Evolutionary conservation across 805 yeast genomes (phyloP).

Genomic region (Starmerella vaccinii): DNA sequence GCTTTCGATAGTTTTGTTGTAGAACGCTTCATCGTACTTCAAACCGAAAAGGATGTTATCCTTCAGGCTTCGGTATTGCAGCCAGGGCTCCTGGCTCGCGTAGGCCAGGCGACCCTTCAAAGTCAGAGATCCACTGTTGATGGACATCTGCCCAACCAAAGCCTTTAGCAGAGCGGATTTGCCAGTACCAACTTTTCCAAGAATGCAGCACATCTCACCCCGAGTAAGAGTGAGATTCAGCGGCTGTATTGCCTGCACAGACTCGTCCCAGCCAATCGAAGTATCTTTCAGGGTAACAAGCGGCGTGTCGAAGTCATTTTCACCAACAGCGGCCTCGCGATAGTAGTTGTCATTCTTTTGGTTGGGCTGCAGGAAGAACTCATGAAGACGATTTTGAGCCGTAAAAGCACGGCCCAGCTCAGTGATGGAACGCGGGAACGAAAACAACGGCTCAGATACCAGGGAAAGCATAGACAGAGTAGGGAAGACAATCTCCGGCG

Average conservation of each 20-base stretch:
- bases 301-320: conserved; percentile 35
- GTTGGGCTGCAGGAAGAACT: conserved; percentile 21
- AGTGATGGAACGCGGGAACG: conserved; percentile 19
- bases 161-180: conserved; percentile 75
- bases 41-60: conserved; percentile 75
- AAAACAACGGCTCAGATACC: conserved; percentile 31
- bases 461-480: conserved; percentile 52
- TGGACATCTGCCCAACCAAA: conserved; percentile 65
- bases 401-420: conserved; percentile 17
- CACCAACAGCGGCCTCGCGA: neutral
- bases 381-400: conserved; percentile 21
- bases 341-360: conserved; percentile 12
- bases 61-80: conserved; percentile 77
- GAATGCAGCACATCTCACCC: conserved; percentile 73
- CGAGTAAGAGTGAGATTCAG: conserved; percentile 55
- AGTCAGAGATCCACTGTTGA: conserved; percentile 54
- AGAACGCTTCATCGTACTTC: conserved; percentile 63
- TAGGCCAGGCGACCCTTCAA: conserved; percentile 68
- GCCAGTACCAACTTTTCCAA: conserved; percentile 86
- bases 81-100: conserved; percentile 87
- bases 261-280: conserved; percentile 15
- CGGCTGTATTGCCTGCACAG: conserved; percentile 46
- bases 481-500: conserved; percentile 77
- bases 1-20: conserved; percentile 45
- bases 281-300: conserved; percentile 12